phyloP scores from a whole-genome alignment of 2,329 filamentous ascomycete species.

The Rachicladosporium sp. region DNA sequence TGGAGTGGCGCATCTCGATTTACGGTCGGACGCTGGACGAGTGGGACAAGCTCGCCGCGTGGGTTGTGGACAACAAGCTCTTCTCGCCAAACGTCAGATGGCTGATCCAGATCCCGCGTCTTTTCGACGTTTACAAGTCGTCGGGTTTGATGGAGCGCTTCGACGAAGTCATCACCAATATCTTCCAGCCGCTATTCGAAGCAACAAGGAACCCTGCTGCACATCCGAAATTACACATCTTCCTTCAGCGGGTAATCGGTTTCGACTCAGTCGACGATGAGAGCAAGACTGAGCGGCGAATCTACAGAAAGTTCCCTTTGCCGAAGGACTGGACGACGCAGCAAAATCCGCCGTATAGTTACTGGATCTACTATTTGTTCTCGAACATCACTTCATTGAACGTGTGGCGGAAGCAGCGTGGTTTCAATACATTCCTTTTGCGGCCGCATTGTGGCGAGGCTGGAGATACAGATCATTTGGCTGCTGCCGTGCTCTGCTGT shows the following conservation, averaged over 20 bases:
- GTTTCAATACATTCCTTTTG: slow-evolving; percentile 90
- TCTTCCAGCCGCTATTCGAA: slow-evolving; percentile 90
- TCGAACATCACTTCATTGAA: slow-evolving; percentile 91
- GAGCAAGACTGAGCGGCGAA: slow-evolving; percentile 84
- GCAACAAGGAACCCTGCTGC: slow-evolving; percentile 76
- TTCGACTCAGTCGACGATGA: slow-evolving; percentile 98
- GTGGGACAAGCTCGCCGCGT: slow-evolving; percentile 94
- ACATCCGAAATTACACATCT: slow-evolving; percentile 87
- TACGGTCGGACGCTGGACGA: slow-evolving; percentile 87
- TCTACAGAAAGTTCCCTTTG: slow-evolving; percentile 92
- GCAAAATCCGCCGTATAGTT: slow-evolving; percentile 95
- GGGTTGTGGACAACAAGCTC: slow-evolving; percentile 96
- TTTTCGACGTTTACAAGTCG: slow-evolving; percentile 93
- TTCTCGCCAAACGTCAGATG: slow-evolving; percentile 96
- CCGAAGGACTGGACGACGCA: slow-evolving; percentile 80
- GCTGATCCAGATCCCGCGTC: slow-evolving; percentile 86
- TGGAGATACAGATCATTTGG: slow-evolving; percentile 90
- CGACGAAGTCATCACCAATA: slow-evolving; percentile 78
- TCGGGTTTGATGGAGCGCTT: slow-evolving; percentile 77
- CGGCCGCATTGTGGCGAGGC: slow-evolving; percentile 94
- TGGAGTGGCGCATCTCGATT: slow-evolving; percentile 96
- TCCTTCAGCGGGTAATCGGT: slow-evolving; percentile 87
- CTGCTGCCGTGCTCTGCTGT: slow-evolving; percentile 79
- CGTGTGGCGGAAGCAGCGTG: slow-evolving; percentile 75
- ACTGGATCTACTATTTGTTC: slow-evolving; percentile 97